Percentiles rank a stretch among this genome's conserved stretches.
phyloP scores from a whole-genome alignment of 2,329 filamentous ascomycete genomes.

The Sarocladiaceae sp. region DNA sequence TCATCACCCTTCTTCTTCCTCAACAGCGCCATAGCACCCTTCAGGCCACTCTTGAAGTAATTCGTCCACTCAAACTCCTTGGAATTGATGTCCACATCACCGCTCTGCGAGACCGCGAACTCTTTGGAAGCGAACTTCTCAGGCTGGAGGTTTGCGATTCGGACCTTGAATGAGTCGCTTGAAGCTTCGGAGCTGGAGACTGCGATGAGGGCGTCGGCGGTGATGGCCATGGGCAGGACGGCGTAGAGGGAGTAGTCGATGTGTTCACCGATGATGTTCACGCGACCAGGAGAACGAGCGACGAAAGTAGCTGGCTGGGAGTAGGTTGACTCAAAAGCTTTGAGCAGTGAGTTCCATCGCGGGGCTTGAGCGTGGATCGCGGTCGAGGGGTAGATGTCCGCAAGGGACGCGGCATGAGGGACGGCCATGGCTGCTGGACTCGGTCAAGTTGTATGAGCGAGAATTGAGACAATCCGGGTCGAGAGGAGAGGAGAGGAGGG shows the following conservation, averaged over 20 bases:
- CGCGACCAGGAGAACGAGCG: constrained; percentile 84
- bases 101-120: constrained; percentile 64
- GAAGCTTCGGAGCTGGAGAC: constrained; percentile 53
- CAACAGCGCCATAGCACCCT: constrained; percentile 75
- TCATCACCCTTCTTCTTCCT: constrained; percentile 57
- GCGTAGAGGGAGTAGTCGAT: constrained; percentile 98
- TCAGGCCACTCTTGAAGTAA: constrained; percentile 92
- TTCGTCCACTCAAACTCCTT: constrained; percentile 92
- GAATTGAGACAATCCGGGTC: neutral
- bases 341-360: constrained; percentile 72
- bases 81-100: constrained; percentile 75
- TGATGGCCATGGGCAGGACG: constrained; percentile 92
- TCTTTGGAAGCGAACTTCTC: constrained; percentile 71
- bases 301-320: constrained; percentile 73
- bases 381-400: constrained; percentile 79
- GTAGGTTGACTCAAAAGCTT: constrained; percentile 67
- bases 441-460: constrained; percentile 1
- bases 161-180: constrained; percentile 57
- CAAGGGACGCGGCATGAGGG: constrained; percentile 69
- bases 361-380: constrained; percentile 62
- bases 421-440: constrained; percentile 51
- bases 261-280: constrained; percentile 99
- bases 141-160: constrained; percentile 74
- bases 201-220: constrained; percentile 84
- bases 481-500: neutral